Evolutionary conservation across 2,329 filamentous ascomycete species (phyloP), one percentile per base, ranked within the genome.

Genomic region (Pestalotiopsis sp.): DNA sequence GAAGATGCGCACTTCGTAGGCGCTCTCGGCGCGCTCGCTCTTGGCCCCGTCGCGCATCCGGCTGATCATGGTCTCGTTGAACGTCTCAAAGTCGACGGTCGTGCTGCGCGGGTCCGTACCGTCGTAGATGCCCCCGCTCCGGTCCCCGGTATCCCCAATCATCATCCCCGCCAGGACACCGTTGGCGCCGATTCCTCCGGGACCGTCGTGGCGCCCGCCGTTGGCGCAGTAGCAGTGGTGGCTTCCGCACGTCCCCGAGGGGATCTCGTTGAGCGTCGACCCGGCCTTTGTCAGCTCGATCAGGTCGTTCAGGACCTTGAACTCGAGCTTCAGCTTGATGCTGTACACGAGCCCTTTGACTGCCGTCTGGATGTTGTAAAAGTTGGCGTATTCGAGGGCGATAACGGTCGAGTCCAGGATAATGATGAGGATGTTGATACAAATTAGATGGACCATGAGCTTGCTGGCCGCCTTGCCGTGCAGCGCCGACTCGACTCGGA

Each of bases 381-480:
- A 66, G 52, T 70, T 70, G 20, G 66, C 63, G 59, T 71, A 75
- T 45, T 75, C 73, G 14, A 74, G 68, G 0, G 67, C 41, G 4
- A 74, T 67, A 9, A 75, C 64, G 1, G 69, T 68, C 13, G 80
- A 25, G 67, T 83, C 81, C 74, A 82, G 78, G 3, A 75, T 45
- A 23, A 83, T 74, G 20, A 82, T 79, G 9, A 74, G 62, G 38
- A 79, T 71, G 64, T 82, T 81, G 27, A 82, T 80, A 2, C 76
- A 74, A 6, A 81, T 76, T 2, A 83, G 73, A 66, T 81, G 79
- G 58, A 77, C 73, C 73, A 82, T 78, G 67, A 82, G 69, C 25
- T 64, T 31, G 79, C 64, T 82, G 4, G 66, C 56, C 25, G 57
- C 64, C 25, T 25, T 49, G 25, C 31, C 61, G 17, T 58, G 31